Percentiles rank a stretch among this genome's conserved stretches.
These are phyloP conservation scores for Plasmodium chabaudi DNA, from an alignment of 169 alveolate genomes.

Conservation along the genomic window DNA sequence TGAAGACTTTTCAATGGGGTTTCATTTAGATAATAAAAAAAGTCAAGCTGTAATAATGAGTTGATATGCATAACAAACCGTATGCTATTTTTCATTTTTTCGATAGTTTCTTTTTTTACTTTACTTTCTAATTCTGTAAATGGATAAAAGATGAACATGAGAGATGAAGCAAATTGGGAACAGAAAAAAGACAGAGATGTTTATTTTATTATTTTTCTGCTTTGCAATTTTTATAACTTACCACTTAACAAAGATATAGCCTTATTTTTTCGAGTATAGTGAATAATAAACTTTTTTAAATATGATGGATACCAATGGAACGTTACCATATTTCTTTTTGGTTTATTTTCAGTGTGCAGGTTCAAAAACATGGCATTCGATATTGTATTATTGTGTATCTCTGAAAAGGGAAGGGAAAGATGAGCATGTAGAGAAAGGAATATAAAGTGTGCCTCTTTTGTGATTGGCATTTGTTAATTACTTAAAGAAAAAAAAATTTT, in stretches of 20 bases:
- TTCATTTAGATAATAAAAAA: slow-evolving; percentile 52
- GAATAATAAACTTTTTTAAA: slow-evolving; percentile 13
- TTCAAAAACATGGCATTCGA: slow-evolving; percentile 46
- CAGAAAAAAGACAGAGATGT: background rate
- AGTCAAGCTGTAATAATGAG: slow-evolving; percentile 46
- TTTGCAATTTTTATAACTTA: background rate
- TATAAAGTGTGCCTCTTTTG: background rate
- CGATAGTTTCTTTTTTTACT: slow-evolving; percentile 9
- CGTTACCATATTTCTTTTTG: slow-evolving; percentile 17
- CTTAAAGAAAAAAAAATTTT: background rate
- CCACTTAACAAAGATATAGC: slow-evolving; percentile 25
- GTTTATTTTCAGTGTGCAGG: slow-evolving; percentile 12
- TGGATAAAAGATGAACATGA: background rate
- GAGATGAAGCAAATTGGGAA: background rate
- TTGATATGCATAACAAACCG: slow-evolving; percentile 26
- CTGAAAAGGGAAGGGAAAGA: background rate
- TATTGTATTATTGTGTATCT: slow-evolving; percentile 19
- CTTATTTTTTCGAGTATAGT: slow-evolving; percentile 12
- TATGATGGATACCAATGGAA: slow-evolving; percentile 53
- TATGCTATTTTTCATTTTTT: slow-evolving; percentile 48
- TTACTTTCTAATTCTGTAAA: slow-evolving; percentile 32
- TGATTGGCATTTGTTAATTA: too few relatives aligned
- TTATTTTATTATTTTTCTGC: too few relatives aligned
- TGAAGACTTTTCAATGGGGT: slow-evolving; percentile 17
- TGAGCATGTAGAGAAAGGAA: background rate